Conservation (phyloP, 805 yeast species). For the Nakazawaea holstii region DNA sequence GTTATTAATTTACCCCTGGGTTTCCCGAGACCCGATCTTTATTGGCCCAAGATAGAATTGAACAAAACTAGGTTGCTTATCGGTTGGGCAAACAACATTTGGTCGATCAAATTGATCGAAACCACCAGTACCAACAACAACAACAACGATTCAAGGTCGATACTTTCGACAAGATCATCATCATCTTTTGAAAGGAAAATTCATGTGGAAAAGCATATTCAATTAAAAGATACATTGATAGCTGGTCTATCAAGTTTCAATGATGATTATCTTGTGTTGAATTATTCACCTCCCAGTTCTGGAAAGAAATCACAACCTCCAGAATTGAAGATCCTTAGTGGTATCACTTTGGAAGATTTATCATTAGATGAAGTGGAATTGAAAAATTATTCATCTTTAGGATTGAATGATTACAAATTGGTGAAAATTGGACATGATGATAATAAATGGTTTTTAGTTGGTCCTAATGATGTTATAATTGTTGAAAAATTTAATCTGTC, state of each 20-base stretch:
- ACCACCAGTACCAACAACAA: not conserved
- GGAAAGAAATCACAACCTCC: constrained; percentile 44
- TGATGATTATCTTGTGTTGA: constrained; percentile 58
- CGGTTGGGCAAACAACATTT: constrained; percentile 80
- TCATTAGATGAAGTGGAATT: constrained; percentile 76
- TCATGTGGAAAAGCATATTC: constrained; percentile 41
- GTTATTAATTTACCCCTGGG: constrained; percentile 52
- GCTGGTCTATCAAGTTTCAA: constrained; percentile 77
- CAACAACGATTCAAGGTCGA: constrained; percentile 8
- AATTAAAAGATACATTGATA: constrained; percentile 46
- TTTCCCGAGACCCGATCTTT: constrained; percentile 65
- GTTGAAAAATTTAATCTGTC: constrained; percentile 64
- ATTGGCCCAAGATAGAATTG: constrained; percentile 72
- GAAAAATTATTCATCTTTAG: constrained; percentile 49
- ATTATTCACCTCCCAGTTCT: constrained; percentile 31
- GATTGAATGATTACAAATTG: constrained; percentile 76
- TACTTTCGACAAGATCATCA: constrained; percentile 42
- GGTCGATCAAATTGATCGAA: constrained; percentile 51
- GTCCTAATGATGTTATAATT: constrained; percentile 77
- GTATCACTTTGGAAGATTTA: constrained; percentile 61
- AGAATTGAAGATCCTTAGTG: constrained; percentile 66
- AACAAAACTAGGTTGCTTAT: constrained; percentile 67
- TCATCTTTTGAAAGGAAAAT: constrained; percentile 38
- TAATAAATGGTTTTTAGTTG: constrained; percentile 56
- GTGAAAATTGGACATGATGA: constrained; percentile 40